Evolutionary conservation across 345 rosid genomes (phyloP).

Genomic region (Eucalyptus tenuipes): DNA sequence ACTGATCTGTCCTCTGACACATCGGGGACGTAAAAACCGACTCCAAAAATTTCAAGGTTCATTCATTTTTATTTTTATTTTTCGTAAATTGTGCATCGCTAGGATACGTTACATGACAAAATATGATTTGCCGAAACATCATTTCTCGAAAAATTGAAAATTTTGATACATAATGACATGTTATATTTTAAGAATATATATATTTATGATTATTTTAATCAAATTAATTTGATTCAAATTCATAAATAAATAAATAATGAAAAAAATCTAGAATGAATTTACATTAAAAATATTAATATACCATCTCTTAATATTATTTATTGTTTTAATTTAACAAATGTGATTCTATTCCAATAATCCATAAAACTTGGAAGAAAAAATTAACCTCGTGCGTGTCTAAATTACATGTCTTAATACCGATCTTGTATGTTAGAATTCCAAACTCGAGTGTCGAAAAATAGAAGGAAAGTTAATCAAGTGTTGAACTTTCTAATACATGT

Average conservation of each 20-base stretch:
- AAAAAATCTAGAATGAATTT: no score
- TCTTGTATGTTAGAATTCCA: no score
- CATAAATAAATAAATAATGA: no score
- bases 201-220: no score
- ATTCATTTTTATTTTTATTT: background rate
- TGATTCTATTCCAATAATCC: no score
- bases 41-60: background rate
- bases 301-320: no score
- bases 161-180: fast-evolving
- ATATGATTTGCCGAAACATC: fast-evolving
- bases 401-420: no score
- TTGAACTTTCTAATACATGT: no score
- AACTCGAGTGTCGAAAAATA: fast-evolving
- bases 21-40: background rate
- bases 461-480: fast-evolving
- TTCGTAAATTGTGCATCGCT: background rate
- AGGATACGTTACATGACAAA: fast-evolving
- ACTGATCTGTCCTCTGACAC: background rate
- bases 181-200: no score
- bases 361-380: fast-evolving
- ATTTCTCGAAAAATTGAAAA: fast-evolving
- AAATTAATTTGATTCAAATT: no score
- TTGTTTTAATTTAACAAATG: no score
- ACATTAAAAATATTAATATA: no score
- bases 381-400: fast-evolving